Base-by-base conservation (phyloP, 2,329 filamentous ascomycete genomes). In the Diaporthe sp. region DNA sequence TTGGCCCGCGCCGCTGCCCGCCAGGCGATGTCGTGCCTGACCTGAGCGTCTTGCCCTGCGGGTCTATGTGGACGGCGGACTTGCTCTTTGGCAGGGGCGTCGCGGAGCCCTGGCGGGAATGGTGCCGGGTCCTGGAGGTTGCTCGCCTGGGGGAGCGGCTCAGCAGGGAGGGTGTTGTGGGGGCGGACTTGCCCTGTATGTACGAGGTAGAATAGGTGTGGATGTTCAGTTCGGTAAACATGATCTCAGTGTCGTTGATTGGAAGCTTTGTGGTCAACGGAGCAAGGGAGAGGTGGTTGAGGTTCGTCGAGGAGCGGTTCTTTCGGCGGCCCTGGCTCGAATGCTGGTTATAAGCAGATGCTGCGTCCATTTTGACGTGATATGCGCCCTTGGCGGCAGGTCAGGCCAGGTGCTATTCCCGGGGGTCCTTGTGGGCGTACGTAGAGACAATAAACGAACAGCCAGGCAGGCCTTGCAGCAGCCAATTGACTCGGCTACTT, bases 101-200 rank as follows among this genome's bases (percentile, higher is more conserved):
- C 75, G 58, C 81, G 85, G 82, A 49, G 82, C 82, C 22, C 85
- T 86, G 72, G 84, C 80, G 22, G 81, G 84, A 78, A 86, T 85
- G 75, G 85, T 85, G 57, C 86, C 85, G 85, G 55, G 53, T 61
- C 49, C 47, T 67, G 37, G 87, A 88, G 63, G 86, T 85, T 34
- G 88, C 85, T 51, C 86, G 86, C 9, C 88, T 88, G 31, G 89
- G 88, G 9, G 90, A 91, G 73, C 87, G 89, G 28, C 90, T 89
- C 58, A 94, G 87, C 39, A 93, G 88, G 31, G 90, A 88, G 10
- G 92, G 92, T 3, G 92, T 93, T 2, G 91, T 90, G 7, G 92
- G 92, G 2, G 90, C 90, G 31, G 92, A 92, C 79, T 89, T 90
- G 79, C 88, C 89, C 81, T 92, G 87, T 22, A 92, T 86, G 79